A percentile compares a stretch with the other conserved stretches of the same genome.
Evolutionary conservation across 345 rosid species (phyloP).

Genomic region (Syzygium jambos): DNA sequence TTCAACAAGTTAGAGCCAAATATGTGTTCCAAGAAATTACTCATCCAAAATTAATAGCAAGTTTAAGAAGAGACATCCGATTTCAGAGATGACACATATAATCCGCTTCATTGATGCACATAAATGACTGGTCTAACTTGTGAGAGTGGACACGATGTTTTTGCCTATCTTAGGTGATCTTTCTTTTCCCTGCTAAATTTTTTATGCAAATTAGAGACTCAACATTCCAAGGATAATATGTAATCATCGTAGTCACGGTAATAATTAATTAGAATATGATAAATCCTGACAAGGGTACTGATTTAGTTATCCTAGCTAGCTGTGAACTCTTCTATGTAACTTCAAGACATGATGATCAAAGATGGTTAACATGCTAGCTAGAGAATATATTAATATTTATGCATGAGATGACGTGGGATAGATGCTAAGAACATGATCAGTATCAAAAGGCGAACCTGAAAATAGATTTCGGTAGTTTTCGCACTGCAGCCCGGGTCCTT

Average conservation of each 20-base stretch:
- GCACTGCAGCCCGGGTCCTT: constrained; percentile 31
- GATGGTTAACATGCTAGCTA: neutral
- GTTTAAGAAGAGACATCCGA: neutral
- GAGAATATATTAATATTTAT: neutral
- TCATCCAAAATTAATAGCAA: neutral
- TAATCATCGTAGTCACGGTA: neutral
- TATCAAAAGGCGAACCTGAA: constrained; percentile 21
- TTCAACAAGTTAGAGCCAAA: neutral
- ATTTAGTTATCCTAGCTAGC: neutral
- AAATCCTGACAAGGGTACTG: neutral
- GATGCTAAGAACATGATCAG: constrained; percentile 8
- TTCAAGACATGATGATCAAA: neutral
- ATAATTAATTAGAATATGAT: neutral
- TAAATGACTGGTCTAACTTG: neutral
- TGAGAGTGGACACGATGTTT: neutral
- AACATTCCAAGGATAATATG: neutral
- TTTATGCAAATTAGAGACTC: neutral
- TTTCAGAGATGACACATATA: neutral
- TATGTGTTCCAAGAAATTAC: neutral
- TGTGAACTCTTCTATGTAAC: neutral
- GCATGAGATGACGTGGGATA: neutral
- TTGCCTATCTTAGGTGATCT: neutral
- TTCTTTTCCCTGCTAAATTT: neutral
- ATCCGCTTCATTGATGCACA: neutral
- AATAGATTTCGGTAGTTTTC: constrained; percentile 12